Evolutionary conservation across 2,329 filamentous ascomycete genomes (phyloP).

Genomic region (Microcyclospora tardicrescens): DNA sequence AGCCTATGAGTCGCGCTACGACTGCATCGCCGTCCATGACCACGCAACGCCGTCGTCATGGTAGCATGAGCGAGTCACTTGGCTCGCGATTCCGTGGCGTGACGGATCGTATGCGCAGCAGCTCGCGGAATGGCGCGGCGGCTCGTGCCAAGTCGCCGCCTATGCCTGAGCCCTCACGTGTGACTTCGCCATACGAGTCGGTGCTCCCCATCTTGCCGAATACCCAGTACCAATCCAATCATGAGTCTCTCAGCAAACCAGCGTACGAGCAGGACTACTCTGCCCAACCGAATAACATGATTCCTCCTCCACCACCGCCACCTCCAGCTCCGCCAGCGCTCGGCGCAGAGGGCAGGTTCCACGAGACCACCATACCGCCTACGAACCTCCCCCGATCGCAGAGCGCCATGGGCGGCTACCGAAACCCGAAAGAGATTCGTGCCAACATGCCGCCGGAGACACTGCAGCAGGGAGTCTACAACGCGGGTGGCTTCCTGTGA

Average conservation of each 20-base stretch:
- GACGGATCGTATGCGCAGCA: constrained; percentile 47
- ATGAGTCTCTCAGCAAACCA: constrained; percentile 13
- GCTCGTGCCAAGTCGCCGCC: constrained; percentile 19
- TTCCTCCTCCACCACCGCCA: constrained; percentile 22
- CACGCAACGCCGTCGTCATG: constrained; percentile 40
- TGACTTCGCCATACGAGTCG: constrained; percentile 31
- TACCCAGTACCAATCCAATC: constrained; percentile 8
- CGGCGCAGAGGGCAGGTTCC: constrained; percentile 12
- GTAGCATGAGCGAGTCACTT: constrained; percentile 46
- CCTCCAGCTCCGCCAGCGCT: constrained; percentile 23
- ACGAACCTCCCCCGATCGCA: constrained; percentile 9
- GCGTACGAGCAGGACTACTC: constrained; percentile 23
- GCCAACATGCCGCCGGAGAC: constrained; percentile 38
- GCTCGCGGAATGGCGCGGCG: constrained; percentile 40
- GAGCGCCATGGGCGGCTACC: constrained; percentile 14
- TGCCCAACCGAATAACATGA: constrained; percentile 4
- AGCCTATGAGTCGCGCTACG: constrained; percentile 18
- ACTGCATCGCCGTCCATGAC: constrained; percentile 21
- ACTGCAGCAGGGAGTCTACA: constrained; percentile 31
- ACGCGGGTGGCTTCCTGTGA: constrained; percentile 18
- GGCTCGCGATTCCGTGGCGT: constrained; percentile 41
- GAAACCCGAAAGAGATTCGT: constrained; percentile 33
- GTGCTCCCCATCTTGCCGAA: constrained; percentile 21
- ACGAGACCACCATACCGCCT: constrained; percentile 31
- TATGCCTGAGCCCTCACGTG: not conserved